Percentiles rank a stretch among this genome's conserved stretches.
Evolutionary conservation across 495 filamentous ascomycete genomes (phyloP).

Genomic region (Podospora appendiculata): DNA sequence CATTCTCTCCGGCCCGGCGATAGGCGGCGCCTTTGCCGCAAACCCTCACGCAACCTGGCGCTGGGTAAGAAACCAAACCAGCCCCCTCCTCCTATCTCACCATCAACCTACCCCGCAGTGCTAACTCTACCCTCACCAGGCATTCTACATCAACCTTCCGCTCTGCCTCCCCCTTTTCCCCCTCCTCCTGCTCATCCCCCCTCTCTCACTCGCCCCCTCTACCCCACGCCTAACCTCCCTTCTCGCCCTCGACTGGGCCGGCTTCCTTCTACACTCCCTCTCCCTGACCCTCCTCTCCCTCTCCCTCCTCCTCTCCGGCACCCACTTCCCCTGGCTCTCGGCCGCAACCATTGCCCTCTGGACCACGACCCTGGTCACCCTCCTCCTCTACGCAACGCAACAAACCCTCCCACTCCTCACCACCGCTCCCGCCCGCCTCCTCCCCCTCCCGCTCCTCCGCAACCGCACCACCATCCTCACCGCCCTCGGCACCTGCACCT

Average conservation of each 20-base stretch:
- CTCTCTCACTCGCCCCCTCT: neutral
- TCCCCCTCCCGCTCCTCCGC: neutral
- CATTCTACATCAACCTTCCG: neutral
- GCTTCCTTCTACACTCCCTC: neutral
- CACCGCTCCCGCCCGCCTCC: neutral
- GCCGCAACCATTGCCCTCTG: neutral
- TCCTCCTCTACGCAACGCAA: neutral
- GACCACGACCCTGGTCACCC: neutral
- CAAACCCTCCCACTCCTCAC: neutral
- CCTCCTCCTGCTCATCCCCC: neutral
- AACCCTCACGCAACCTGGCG: neutral
- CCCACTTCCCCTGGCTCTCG: neutral
- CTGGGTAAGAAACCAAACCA: neutral
- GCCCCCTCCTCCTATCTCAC: neutral
- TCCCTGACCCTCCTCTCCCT: neutral
- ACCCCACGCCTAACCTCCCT: neutral
- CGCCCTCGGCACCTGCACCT: neutral
- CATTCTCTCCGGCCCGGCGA: neutral
- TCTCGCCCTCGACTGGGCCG: neutral
- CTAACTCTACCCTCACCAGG: neutral
- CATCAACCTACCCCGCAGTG: too few relatives aligned
- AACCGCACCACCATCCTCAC: neutral
- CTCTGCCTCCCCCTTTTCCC: neutral
- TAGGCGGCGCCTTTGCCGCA: neutral
- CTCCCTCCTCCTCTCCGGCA: neutral